Conservation (phyloP, 2,329 filamentous ascomycete species). For the Mycosphaerella sp. region DNA sequence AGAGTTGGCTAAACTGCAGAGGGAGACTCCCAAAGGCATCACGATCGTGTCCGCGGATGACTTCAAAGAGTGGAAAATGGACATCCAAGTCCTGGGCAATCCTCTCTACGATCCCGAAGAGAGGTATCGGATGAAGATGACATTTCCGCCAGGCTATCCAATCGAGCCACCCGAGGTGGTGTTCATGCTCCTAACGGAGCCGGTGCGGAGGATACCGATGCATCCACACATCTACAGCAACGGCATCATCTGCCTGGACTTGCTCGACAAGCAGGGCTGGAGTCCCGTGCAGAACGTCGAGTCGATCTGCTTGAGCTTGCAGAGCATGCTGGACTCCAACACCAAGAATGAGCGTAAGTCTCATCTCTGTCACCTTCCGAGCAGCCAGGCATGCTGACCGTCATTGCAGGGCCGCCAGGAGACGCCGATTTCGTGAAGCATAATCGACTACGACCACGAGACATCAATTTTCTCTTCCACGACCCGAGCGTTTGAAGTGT, state of each 20-base stretch:
- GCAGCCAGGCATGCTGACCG: not conserved
- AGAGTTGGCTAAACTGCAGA: constrained; percentile 55
- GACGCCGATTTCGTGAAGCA: constrained; percentile 81
- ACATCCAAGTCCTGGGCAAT: constrained; percentile 90
- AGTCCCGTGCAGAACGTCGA: constrained; percentile 95
- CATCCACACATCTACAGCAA: constrained; percentile 98
- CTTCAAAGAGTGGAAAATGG: constrained; percentile 84
- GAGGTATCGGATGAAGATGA: constrained; percentile 78
- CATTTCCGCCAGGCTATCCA: constrained; percentile 75
- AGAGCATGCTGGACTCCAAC: constrained; percentile 97
- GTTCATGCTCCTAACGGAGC: constrained; percentile 59
- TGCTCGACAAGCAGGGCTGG: constrained; percentile 84
- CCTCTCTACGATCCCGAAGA: constrained; percentile 71
- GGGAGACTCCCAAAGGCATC: constrained; percentile 61
- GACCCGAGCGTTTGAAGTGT: constrained; percentile 55
- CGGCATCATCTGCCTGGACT: constrained; percentile 94
- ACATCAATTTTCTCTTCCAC: constrained; percentile 92
- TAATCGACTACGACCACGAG: constrained; percentile 71
- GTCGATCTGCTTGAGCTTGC: constrained; percentile 92
- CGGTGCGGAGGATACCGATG: constrained; percentile 65
- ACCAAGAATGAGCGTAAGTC: constrained; percentile 68
- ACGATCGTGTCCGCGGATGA: constrained; percentile 72
- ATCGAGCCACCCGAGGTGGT: constrained; percentile 96
- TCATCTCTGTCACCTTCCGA: not conserved
- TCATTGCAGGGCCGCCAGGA: constrained; percentile 56